Evolutionary conservation across 2,329 filamentous ascomycete genomes (phyloP).

Genomic region (Ustulina deusta): DNA sequence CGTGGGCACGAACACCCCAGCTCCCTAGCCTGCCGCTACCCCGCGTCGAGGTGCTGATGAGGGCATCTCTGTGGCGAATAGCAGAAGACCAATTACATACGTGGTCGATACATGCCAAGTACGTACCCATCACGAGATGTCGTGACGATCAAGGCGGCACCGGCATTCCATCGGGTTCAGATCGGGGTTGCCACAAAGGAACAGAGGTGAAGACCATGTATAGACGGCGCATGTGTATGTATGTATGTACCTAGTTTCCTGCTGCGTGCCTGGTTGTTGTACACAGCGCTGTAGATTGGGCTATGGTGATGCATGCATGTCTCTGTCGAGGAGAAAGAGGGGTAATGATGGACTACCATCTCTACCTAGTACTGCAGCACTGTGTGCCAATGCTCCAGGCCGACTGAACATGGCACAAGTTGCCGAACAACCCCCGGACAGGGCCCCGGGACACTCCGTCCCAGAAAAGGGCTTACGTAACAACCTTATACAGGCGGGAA

Average conservation of each 20-base stretch:
- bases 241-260: background rate
- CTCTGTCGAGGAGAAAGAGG: no score
- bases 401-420: constrained; percentile 22
- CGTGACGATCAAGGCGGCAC: constrained; percentile 17
- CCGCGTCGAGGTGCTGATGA: constrained; percentile 17
- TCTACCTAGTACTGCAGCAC: no score
- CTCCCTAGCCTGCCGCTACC: constrained; percentile 20
- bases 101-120: constrained; percentile 1
- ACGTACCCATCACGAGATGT: background rate
- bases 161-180: constrained; percentile 8
- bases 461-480: constrained; percentile 6
- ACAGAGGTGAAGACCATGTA: no score
- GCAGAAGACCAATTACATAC: constrained; percentile 26
- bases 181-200: background rate
- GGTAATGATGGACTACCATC: no score
- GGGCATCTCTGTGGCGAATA: constrained; percentile 14
- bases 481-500: constrained; percentile 14
- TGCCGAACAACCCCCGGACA: constrained; percentile 34
- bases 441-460: constrained; percentile 5
- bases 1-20: background rate
- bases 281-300: no score
- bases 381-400: background rate
- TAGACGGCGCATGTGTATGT: background rate
- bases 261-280: no score
- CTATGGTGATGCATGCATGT: no score